Evolutionary conservation across 306 rosid genomes (phyloP), one percentile per base, ranked within the genome.

Genomic region (Glycine tomentella): DNA sequence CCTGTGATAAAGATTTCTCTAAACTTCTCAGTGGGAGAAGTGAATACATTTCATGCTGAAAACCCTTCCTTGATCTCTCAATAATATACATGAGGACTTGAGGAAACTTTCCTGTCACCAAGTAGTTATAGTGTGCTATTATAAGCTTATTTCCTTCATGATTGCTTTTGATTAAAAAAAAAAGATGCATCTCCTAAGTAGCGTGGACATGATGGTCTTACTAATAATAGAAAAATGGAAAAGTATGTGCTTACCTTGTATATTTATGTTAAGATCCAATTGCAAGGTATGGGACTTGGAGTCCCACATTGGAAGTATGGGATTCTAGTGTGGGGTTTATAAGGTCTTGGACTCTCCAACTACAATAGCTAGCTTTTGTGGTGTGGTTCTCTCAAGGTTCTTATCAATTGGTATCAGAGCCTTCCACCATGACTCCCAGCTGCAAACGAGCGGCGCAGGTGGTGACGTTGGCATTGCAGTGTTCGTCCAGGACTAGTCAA

Each of bases 111-210:
- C 62, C 15, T 55, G 44, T 55, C 69, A 25, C 69, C 50, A 52
- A 64, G 67, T 75, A 75, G 69, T 66, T 68, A 46, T 45, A 66
- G 20, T 66, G 62, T 58, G 81, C 58, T 65, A 72, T 49, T 62
- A 80, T 44, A 58, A n/a, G 36, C 78, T 16, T 61, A 61, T 63
- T 16, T 49, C 75, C 48, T 52, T 20, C 50, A 42, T 42, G 74
- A 46, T 62, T 52, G 34, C 45, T 45, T 46, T 78, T 64, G 80
- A 46, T 52, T 72, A 17, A 33, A 52, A 72, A 38, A 12, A 71
- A 10, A 48, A 59, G 44, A 69, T 25, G 25, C 44, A 51, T 40
- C 51, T 71, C 11, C 36, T 1, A 52, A 16, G 72, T 72, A 17
- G 46, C 74, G 14, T 36, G 58, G 49, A 56, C 72, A 31, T 50